Base-by-base conservation (phyloP, 768 basidiomycete genomes). In the Kwoniella sp. region DNA sequence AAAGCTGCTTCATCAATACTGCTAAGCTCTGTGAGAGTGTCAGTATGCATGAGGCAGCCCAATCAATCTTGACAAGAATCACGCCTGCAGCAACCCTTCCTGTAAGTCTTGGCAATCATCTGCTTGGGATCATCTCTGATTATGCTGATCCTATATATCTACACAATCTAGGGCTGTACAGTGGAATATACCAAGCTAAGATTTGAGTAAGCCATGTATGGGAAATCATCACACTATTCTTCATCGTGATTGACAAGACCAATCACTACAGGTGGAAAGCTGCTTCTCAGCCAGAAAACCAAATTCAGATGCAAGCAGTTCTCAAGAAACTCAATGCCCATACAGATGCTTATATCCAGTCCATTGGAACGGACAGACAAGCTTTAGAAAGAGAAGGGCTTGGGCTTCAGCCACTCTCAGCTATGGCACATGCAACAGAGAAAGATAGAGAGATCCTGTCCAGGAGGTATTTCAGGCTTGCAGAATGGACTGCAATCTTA, bases 1-100 rank as follows among this genome's bases (percentile, higher is more conserved):
- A 77, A 55, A 55, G 64, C 13, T 77, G 70, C 40, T 80, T 74
- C 55, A 59, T 80, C 21, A 64, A 79, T 51, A 67, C 68, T 24
- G 78, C 78, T 1, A 77, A 78, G 37, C 61, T 78, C 15, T 76
- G 72, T 54, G 77, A 75, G 27, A 67, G 68, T 29, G 50, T 64
- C 9, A 69, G 74, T 1, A 70, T 76, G 66, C 68, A 68, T 33
- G 65, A 72, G 17, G 70, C 71, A 7, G 76, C 76, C 22, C 40
- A 70, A 50, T 29, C 58, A 26, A 71, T 77, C 15, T 46, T 79
- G 12, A 54, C 59, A 17, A 59, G 36, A 26, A 60, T 77, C 24
- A 71, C 69, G 6, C 72, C 70, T 3, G 55, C 63, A 1, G 37
- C 60, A 2, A 37, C 60, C 19, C 67, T 65, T 15, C 72, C 72